Evolutionary conservation across 78 protist species (phyloP), one percentile per base, ranked within the genome.

Genomic region (Anaeramoeba ignava): DNA sequence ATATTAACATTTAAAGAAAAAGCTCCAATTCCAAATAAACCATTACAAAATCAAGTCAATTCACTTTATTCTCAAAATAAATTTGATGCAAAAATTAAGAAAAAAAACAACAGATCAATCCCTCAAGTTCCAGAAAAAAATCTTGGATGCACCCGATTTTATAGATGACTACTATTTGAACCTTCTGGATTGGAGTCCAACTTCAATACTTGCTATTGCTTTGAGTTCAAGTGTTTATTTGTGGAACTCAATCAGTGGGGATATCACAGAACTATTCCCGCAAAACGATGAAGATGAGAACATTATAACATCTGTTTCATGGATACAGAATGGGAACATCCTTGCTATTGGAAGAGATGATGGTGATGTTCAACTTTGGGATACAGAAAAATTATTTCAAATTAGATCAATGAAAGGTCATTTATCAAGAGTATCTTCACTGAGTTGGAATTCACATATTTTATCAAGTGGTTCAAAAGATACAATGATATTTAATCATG

Each of bases 131-230:
- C 73, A 8, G 8, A 27, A 8, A 8, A 17, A 54, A 54, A 54
- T 54, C 73, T 54, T 54, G 73, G 98, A 96, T 81, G 98, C 99
- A 31, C 98, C 98, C 38, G 98, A 91, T 38, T 78, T 97, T 27
- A 82, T 83, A 17, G 98, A 96, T 78, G 99, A 98, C 90, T 98
- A 84, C 85, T 97, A 98, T 88, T 86, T 96, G 42, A 97, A 98
- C 90, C 89, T 96, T 3, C 87, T 98, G n/a, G 99, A 98, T 89
- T 98, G 99, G 99, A 38, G 82, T 84, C n/a, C n/a, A n/a, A 1
- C 83, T 38, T 36, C 81, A 41, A 93, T 95, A 87, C 89, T 98
- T 2, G 98, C 99, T 17, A 96, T 98, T 38, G 99, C 96, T 3
- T 94, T 98, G 2, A 94, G 93, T 54, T 81, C 85, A 73, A 40